A percentile compares a stretch with the other conserved stretches of the same genome.
Conservation (phyloP, 176 grass and related monocot species). For the Carex kokanica region DNA sequence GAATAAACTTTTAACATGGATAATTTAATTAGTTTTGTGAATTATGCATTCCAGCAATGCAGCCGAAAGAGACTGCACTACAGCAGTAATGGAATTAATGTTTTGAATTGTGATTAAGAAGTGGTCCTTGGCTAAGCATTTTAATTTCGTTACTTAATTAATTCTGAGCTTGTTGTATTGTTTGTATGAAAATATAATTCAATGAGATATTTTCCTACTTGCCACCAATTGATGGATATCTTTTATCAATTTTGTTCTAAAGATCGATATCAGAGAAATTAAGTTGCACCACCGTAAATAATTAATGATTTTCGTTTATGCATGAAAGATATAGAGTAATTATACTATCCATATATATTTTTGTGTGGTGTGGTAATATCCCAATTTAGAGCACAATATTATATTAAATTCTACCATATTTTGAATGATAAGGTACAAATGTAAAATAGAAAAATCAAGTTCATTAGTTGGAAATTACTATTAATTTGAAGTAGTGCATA, state of each 20-base stretch:
- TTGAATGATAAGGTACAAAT: neutral
- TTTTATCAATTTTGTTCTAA: neutral
- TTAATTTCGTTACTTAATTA: constrained; percentile 14
- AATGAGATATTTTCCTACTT: neutral
- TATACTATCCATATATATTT: neutral
- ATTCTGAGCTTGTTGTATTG: neutral
- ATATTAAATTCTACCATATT: neutral
- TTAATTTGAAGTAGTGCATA: neutral
- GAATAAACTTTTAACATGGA: neutral
- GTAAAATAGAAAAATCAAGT: neutral
- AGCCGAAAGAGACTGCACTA: neutral
- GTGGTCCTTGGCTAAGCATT: constrained; percentile 7
- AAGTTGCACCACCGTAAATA: neutral
- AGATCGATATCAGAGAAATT: neutral
- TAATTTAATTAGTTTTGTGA: neutral
- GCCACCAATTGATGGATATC: neutral
- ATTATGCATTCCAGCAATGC: neutral
- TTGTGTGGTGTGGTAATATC: neutral
- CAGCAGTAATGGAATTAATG: neutral
- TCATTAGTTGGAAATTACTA: neutral
- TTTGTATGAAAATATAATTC: neutral
- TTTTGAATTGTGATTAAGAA: neutral
- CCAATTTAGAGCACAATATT: neutral
- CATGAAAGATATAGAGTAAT: neutral
- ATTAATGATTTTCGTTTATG: neutral